Evolutionary conservation across 169 alveolate genomes (phyloP).

Genomic region (Besnoitia besnoiti): DNA sequence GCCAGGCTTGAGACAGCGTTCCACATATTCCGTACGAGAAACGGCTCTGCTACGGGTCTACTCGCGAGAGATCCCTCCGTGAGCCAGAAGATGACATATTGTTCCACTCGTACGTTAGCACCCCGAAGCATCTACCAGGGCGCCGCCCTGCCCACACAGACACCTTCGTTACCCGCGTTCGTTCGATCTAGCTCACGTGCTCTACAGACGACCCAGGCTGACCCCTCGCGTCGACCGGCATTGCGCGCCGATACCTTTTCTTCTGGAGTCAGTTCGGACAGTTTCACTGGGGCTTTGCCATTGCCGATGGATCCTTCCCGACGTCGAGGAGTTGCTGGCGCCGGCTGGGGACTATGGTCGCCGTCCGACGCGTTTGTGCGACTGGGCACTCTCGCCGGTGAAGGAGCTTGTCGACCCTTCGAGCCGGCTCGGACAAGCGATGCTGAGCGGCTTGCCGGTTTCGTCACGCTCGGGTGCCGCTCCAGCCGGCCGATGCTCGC

Average conservation of each 20-base stretch:
- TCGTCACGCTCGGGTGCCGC: not conserved
- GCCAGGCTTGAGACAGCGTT: no score
- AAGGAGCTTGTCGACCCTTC: not conserved
- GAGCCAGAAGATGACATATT: no score
- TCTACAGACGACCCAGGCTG: no score
- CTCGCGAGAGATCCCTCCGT: no score
- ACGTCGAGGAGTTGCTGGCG: not conserved
- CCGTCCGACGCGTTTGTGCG: not conserved
- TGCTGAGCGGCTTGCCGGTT: not conserved
- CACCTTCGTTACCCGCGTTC: no score
- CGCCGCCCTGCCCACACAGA: no score
- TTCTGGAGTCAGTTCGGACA: slow-evolving; percentile 9
- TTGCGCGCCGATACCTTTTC: not conserved
- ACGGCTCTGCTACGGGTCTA: no score
- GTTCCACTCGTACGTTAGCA: no score
- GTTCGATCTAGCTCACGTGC: no score
- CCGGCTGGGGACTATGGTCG: not conserved
- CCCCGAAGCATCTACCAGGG: no score
- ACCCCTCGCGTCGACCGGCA: no score
- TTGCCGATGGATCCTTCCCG: not conserved
- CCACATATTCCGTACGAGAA: no score
- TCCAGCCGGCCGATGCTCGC: not conserved
- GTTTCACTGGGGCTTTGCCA: not conserved
- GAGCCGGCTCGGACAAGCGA: not conserved
- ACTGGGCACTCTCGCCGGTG: not conserved